These are phyloP conservation scores for Zygosaccharomyces siamensis DNA, from an alignment of 805 yeast genomes.

Conservation along the genomic window DNA sequence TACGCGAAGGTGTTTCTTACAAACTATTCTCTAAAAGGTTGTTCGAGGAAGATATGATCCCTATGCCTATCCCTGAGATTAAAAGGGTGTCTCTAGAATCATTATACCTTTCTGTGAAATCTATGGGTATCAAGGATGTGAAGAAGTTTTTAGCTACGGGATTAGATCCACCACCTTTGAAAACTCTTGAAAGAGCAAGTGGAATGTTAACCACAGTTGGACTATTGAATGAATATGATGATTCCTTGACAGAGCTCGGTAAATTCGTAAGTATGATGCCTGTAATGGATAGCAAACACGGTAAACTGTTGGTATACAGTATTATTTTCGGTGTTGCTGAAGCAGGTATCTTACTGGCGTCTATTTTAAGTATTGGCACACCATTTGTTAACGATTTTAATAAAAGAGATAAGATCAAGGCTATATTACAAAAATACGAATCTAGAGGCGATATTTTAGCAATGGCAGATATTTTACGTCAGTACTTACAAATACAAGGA, in stretches of 20 bases:
- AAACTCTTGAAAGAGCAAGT: constrained; percentile 39
- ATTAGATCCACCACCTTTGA: constrained; percentile 68
- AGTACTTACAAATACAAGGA: constrained; percentile 39
- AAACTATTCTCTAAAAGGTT: constrained; percentile 68
- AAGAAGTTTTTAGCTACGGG: constrained; percentile 65
- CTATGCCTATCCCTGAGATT: constrained; percentile 85
- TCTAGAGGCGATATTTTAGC: constrained; percentile 71
- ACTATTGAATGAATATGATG: constrained; percentile 48
- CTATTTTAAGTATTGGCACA: constrained; percentile 65
- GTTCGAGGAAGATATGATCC: constrained; percentile 51
- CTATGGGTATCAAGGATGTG: constrained; percentile 81
- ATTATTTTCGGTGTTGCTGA: constrained; percentile 81
- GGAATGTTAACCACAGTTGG: constrained; percentile 62
- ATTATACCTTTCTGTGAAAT: constrained; percentile 73
- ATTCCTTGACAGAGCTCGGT: constrained; percentile 67
- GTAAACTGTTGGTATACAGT: constrained; percentile 74
- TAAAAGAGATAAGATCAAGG: constrained; percentile 58
- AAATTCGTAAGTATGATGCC: constrained; percentile 76
- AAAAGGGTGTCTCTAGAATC: constrained; percentile 79
- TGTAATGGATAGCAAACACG: constrained; percentile 74
- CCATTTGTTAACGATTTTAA: constrained; percentile 67
- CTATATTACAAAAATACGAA: constrained; percentile 31
- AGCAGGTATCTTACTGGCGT: constrained; percentile 71
- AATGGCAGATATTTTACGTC: constrained; percentile 52
- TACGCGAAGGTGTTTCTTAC: constrained; percentile 74